Percentiles rank a stretch among this genome's conserved stretches.
Evolutionary conservation across 768 basidiomycete genomes (phyloP).

Genomic region (button mushroom (Agaricus bisporus)): DNA sequence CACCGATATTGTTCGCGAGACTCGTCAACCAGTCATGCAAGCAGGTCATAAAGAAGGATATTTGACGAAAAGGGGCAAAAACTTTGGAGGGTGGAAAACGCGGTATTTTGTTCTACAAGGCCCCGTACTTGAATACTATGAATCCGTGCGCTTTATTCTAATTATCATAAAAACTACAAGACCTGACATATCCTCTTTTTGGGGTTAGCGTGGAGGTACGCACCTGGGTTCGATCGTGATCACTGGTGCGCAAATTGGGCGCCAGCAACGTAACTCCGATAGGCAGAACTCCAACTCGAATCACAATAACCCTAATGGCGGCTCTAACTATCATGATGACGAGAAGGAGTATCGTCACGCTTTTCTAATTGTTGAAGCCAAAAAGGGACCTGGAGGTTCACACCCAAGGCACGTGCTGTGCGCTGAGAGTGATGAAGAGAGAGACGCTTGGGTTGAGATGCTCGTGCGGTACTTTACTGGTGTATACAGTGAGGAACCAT

Average conservation of each 20-base stretch:
- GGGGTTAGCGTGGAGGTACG: slow-evolving; percentile 69
- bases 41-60: slow-evolving; percentile 91
- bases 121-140: slow-evolving; percentile 89
- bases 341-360: slow-evolving; percentile 96
- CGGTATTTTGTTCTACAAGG: slow-evolving; percentile 93
- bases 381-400: slow-evolving; percentile 61
- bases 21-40: slow-evolving; percentile 72
- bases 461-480: slow-evolving; percentile 86
- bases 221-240: slow-evolving; percentile 89
- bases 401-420: slow-evolving; percentile 88
- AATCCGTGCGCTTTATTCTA: slow-evolving; percentile 61
- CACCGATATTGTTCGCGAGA: slow-evolving; percentile 76
- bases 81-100: slow-evolving; percentile 97
- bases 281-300: not conserved
- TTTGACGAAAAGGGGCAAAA: slow-evolving; percentile 93
- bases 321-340: slow-evolving; percentile 44
- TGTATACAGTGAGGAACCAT: slow-evolving; percentile 67
- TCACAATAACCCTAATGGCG: not conserved
- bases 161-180: not conserved
- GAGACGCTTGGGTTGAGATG: slow-evolving; percentile 93
- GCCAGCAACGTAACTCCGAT: slow-evolving; percentile 61
- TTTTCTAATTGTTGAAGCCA: slow-evolving; percentile 92
- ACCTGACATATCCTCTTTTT: not conserved
- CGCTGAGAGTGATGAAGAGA: slow-evolving; percentile 90
- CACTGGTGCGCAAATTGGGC: slow-evolving; percentile 92